A percentile compares a stretch with the other conserved stretches of the same genome.
These are phyloP conservation scores for Sclerotinia sclerotiorum DNA, from an alignment of 2,329 filamentous ascomycete genomes.

Conservation along the genomic window DNA sequence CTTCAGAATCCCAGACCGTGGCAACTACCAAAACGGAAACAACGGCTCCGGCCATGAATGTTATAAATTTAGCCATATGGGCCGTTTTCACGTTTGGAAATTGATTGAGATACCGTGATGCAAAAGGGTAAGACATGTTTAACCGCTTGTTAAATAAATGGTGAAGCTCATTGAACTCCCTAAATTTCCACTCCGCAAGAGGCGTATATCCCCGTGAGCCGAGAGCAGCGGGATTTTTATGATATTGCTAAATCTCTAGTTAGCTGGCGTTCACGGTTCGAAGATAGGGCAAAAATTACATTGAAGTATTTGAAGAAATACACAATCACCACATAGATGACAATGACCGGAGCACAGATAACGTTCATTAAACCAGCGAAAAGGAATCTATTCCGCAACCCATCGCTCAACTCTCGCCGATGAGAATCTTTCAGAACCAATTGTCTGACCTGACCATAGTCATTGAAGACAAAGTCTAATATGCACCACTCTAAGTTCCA, in stretches of 20 bases:
- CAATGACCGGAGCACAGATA: conserved; percentile 79
- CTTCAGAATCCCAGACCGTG: conserved; percentile 84
- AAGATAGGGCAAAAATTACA: conserved; percentile 48
- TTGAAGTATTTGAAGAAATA: conserved; percentile 97
- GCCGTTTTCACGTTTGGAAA: conserved; percentile 95
- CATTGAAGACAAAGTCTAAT: conserved; percentile 91
- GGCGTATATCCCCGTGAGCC: conserved; percentile 90
- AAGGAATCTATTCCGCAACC: conserved; percentile 72
- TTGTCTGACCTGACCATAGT: conserved; percentile 80
- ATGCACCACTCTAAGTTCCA: conserved; percentile 92
- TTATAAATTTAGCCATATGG: conserved; percentile 78
- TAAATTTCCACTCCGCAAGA: conserved; percentile 95
- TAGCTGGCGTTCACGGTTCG: conserved; percentile 21
- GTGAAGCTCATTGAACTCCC: conserved; percentile 94
- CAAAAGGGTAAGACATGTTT: conserved; percentile 94
- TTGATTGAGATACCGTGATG: conserved; percentile 88
- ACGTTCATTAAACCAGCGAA: conserved; percentile 86
- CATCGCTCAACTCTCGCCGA: conserved; percentile 74
- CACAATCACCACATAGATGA: conserved; percentile 81
- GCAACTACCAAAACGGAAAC: conserved; percentile 81
- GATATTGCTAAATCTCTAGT: conserved; percentile 69
- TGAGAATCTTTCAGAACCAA: conserved; percentile 83
- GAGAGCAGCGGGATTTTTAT: conserved; percentile 85
- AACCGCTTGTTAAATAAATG: conserved; percentile 88
- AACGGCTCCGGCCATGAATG: conserved; percentile 84